Conservation (phyloP, 2,329 filamentous ascomycete species). For the Exophiala dermatitidis region DNA sequence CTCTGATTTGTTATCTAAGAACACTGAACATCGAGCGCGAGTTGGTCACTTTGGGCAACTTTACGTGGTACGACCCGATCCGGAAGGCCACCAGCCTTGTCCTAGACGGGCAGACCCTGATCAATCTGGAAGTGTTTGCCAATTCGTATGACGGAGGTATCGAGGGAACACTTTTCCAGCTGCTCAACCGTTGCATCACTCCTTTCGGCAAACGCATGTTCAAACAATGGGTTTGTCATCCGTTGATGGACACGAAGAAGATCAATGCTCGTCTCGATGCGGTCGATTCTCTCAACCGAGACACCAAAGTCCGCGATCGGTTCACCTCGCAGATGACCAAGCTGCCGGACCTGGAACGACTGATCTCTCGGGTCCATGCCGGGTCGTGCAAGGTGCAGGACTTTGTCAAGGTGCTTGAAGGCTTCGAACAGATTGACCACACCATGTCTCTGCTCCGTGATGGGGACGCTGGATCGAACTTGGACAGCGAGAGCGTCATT, state of each 20-base stretch:
- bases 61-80: conserved; percentile 86
- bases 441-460: conserved; percentile 72
- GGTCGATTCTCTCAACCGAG: conserved; percentile 83
- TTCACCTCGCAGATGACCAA: conserved; percentile 83
- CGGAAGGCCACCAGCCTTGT: conserved; percentile 82
- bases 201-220: conserved; percentile 96
- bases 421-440: conserved; percentile 96
- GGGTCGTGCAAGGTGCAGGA: conserved; percentile 84
- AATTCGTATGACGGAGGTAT: conserved; percentile 81
- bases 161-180: conserved; percentile 80
- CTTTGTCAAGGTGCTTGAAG: conserved; percentile 87
- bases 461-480: conserved; percentile 49
- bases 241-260: conserved; percentile 72
- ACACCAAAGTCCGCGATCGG: conserved; percentile 70
- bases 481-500: conserved; percentile 65
- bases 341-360: conserved; percentile 86
- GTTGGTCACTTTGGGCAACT: conserved; percentile 82
- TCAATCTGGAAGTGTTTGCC: conserved; percentile 94
- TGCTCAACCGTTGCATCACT: conserved; percentile 90
- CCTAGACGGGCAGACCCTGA: conserved; percentile 88
- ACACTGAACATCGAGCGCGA: conserved; percentile 82
- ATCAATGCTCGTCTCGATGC: conserved; percentile 94
- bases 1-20: conserved; percentile 76
- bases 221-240: conserved; percentile 95
- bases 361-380: conserved; percentile 91